Conservation (phyloP, 495 filamentous ascomycete species). For the Corynascus novoguineensis region DNA sequence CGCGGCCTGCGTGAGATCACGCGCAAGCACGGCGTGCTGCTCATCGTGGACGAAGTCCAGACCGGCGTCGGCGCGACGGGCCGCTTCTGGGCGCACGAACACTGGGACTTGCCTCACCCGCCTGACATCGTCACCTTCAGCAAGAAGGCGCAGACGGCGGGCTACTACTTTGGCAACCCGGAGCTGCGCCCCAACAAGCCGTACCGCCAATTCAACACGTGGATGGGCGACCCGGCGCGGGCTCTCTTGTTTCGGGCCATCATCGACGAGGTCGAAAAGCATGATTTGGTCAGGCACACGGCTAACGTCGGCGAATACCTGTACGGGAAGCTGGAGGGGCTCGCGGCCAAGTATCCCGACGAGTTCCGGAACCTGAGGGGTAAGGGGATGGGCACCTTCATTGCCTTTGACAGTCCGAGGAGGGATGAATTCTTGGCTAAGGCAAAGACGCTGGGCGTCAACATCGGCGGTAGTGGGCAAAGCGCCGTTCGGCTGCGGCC, state of each 20-base stretch:
- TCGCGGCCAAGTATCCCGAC: slow-evolving; percentile 70
- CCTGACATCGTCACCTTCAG: slow-evolving; percentile 98
- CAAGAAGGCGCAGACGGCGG: slow-evolving; percentile 98
- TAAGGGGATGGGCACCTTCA: slow-evolving; percentile 92
- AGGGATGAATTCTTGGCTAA: slow-evolving; percentile 78
- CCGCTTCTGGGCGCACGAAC: slow-evolving; percentile 98
- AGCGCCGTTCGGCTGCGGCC: slow-evolving; percentile 79
- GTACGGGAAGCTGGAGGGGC: slow-evolving; percentile 59
- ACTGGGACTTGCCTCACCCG: slow-evolving; percentile 79
- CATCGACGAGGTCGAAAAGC: slow-evolving; percentile 77
- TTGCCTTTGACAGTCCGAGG: slow-evolving; percentile 86
- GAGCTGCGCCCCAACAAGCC: slow-evolving; percentile 92
- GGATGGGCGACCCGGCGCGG: slow-evolving; percentile 96
- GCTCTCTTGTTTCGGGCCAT: slow-evolving; percentile 91
- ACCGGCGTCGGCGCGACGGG: slow-evolving; percentile 94
- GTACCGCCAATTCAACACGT: slow-evolving; percentile 99
- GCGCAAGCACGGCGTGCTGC: slow-evolving; percentile 74
- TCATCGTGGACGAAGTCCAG: slow-evolving; percentile 98
- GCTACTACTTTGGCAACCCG: slow-evolving; percentile 90
- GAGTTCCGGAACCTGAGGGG: slow-evolving; percentile 87
- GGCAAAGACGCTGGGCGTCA: slow-evolving; percentile 79
- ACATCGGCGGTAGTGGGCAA: slow-evolving; percentile 85
- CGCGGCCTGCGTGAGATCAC: slow-evolving; percentile 79
- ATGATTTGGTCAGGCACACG: slow-evolving; percentile 76
- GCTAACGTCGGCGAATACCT: slow-evolving; percentile 79